Conservation (phyloP, 306 rosid genomes). For the Cajanus cajan region DNA sequence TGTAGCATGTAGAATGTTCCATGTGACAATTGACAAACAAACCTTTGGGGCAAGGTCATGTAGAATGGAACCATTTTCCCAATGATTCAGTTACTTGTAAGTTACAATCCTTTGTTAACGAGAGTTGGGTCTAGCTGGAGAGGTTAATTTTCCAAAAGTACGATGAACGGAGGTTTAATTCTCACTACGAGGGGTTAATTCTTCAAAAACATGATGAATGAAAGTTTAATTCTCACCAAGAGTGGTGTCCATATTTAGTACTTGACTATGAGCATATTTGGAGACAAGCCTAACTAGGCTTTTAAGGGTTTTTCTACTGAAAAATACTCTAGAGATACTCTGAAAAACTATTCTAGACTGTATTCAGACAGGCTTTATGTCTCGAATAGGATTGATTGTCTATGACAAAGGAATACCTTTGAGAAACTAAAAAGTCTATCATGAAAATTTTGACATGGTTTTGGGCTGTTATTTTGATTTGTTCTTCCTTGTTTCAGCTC, state of each 20-base stretch:
- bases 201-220: too few relatives aligned
- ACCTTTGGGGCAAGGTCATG: background rate
- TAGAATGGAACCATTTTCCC: background rate
- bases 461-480: constrained; percentile 18
- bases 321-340: too few relatives aligned
- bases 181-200: too few relatives aligned
- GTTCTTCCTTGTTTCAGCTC: constrained; percentile 48
- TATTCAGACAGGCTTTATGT: too few relatives aligned
- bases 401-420: background rate
- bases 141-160: background rate
- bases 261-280: too few relatives aligned
- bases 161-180: too few relatives aligned
- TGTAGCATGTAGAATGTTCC: constrained; percentile 4
- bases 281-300: too few relatives aligned
- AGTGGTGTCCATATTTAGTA: background rate
- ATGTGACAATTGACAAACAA: background rate
- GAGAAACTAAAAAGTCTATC: background rate
- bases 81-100: background rate
- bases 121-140: background rate
- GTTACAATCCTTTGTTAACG: background rate
- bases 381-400: background rate
- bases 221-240: background rate
- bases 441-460: background rate
- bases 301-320: too few relatives aligned
- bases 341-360: too few relatives aligned